These are phyloP conservation scores for Camelina sativa DNA, from an alignment of 345 rosid genomes.

Conservation along the genomic window DNA sequence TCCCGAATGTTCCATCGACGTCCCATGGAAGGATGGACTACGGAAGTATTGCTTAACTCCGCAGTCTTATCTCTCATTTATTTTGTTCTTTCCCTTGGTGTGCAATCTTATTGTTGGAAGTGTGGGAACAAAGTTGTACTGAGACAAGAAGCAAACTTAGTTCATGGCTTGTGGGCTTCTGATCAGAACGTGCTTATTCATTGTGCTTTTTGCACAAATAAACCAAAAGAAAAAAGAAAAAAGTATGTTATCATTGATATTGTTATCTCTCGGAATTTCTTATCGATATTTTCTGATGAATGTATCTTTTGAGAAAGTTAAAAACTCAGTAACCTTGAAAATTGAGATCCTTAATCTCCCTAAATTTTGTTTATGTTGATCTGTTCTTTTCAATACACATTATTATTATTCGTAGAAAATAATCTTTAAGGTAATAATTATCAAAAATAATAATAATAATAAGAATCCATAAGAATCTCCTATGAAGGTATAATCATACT, in stretches of 20 bases:
- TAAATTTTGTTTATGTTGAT: no score
- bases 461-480: no score
- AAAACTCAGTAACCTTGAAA: not conserved
- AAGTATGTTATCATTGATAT: constrained; percentile 27
- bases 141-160: constrained; percentile 40
- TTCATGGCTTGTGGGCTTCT: constrained; percentile 73
- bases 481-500: no score
- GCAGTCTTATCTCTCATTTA: constrained; percentile 42
- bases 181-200: constrained; percentile 43
- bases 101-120: constrained; percentile 56
- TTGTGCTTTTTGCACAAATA: constrained; percentile 45
- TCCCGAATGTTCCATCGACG: constrained; percentile 72
- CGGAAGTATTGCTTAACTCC: constrained; percentile 76
- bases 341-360: not conserved
- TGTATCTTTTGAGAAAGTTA: not conserved
- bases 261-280: not conserved
- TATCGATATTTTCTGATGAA: not conserved
- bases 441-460: no score
- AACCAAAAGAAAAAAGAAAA: constrained; percentile 14
- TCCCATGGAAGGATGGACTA: constrained; percentile 88
- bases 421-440: no score
- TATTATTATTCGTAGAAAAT: no score
- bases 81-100: constrained; percentile 44
- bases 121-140: constrained; percentile 60
- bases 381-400: no score